Evolutionary conservation across 192 early-diverging fungal genomes (phyloP).

Genomic region (Ramicandelaber brevisporus): DNA sequence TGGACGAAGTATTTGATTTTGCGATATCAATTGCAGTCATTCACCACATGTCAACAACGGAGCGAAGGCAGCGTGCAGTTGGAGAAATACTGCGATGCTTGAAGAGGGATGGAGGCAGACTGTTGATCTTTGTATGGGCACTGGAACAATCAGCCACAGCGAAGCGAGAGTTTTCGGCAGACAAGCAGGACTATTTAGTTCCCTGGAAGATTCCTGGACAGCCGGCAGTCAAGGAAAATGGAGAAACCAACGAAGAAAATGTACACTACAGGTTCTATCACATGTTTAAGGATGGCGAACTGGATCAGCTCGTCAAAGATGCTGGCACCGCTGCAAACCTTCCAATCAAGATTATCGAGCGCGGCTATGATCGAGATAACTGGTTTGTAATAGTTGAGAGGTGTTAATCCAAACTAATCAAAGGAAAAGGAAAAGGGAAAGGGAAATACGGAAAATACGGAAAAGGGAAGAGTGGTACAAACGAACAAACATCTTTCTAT

Average conservation of each 20-base stretch:
- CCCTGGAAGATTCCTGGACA: constrained; percentile 59
- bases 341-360: constrained; percentile 15
- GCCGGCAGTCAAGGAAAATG: constrained; percentile 8
- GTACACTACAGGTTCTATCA: constrained; percentile 72
- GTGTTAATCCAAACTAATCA: no score
- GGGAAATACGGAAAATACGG: no score
- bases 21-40: constrained; percentile 87
- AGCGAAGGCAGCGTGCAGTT: constrained; percentile 43
- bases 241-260: constrained; percentile 7
- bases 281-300: constrained; percentile 63
- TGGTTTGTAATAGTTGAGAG: constrained; percentile 90
- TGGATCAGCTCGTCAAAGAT: constrained; percentile 34
- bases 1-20: constrained; percentile 60
- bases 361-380: constrained; percentile 92
- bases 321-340: constrained; percentile 11
- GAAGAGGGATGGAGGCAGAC: constrained; percentile 29
- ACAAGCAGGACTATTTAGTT: constrained; percentile 75
- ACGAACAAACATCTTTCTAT: no score
- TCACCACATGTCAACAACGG: constrained; percentile 66
- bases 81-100: constrained; percentile 57
- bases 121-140: constrained; percentile 90
- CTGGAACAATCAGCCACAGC: constrained; percentile 51
- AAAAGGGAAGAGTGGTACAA: no score
- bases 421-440: no score
- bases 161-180: constrained; percentile 50